Conservation (phyloP, 306 rosid species). For the Casuarina glauca region DNA sequence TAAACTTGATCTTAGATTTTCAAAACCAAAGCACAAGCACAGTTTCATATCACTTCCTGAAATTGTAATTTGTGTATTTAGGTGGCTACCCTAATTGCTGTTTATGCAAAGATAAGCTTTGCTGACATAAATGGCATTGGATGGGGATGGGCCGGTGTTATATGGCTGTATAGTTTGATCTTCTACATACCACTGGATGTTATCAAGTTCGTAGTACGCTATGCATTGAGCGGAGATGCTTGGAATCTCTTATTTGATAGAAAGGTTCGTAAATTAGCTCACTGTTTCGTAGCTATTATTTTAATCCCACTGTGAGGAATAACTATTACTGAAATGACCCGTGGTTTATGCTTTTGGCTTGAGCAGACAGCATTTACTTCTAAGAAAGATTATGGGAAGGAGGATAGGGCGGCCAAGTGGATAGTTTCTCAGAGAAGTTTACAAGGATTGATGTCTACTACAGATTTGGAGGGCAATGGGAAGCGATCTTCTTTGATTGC, state of each 20-base stretch:
- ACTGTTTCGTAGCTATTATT: not conserved
- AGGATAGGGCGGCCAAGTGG: conserved; percentile 78
- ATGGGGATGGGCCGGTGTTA: conserved; percentile 91
- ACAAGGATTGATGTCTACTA: conserved; percentile 52
- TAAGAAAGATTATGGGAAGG: conserved; percentile 78
- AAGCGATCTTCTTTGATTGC: conserved; percentile 58
- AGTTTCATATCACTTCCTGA: conserved; percentile 24
- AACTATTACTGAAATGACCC: not conserved
- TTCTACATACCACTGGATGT: conserved; percentile 80
- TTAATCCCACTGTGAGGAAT: not conserved
- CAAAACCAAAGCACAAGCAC: conserved; percentile 6
- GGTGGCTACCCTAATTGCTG: conserved; percentile 89
- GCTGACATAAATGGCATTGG: conserved; percentile 73
- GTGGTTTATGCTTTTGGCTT: conserved; percentile 25
- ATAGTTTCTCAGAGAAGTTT: conserved; percentile 71
- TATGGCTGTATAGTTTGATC: conserved; percentile 76
- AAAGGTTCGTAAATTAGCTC: conserved; percentile 44
- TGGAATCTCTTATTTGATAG: conserved; percentile 77
- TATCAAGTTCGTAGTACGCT: conserved; percentile 72
- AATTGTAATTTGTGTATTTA: conserved; percentile 28
- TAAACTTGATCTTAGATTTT: not conserved
- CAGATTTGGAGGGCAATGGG: conserved; percentile 32
- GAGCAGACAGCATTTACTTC: conserved; percentile 75
- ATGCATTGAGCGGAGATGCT: conserved; percentile 77
- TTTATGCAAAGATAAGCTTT: conserved; percentile 74